Percentiles rank a stretch among this genome's conserved stretches.
phyloP scores from a whole-genome alignment of 2,329 filamentous ascomycete species.

The Rosellinia necatrix region DNA sequence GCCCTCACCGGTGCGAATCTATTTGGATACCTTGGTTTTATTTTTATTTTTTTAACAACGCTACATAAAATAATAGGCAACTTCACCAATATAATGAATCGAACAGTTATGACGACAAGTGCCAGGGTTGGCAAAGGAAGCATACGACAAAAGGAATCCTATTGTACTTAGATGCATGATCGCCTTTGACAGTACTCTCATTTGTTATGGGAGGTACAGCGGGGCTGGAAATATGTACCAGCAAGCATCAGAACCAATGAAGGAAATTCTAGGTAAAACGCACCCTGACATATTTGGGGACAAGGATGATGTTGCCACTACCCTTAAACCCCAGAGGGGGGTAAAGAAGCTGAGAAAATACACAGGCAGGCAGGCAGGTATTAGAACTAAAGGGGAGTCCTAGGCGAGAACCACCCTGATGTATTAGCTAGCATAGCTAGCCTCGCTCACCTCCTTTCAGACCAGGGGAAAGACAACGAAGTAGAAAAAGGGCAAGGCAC shows the following conservation, averaged over 20 bases:
- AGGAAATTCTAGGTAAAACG: not conserved
- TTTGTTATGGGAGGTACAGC: not conserved
- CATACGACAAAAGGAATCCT: not conserved
- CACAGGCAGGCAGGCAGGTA: not conserved
- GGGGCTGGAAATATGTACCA: not conserved
- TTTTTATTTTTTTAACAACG: not conserved
- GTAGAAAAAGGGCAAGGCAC: too few species aligned
- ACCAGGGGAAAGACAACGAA: too few species aligned
- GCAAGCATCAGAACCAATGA: not conserved
- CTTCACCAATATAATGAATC: not conserved
- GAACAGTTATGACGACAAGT: constrained; percentile 17
- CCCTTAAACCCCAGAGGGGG: not conserved
- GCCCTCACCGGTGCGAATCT: not conserved
- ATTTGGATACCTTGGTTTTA: not conserved
- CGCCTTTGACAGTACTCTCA: not conserved
- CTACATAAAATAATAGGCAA: too few species aligned
- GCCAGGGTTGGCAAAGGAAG: not conserved
- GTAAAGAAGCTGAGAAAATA: not conserved
- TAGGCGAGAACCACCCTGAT: too few species aligned
- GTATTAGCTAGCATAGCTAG: too few species aligned
- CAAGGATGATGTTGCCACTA: not conserved
- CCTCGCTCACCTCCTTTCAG: too few species aligned
- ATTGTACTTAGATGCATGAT: not conserved
- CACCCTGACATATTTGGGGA: not conserved
- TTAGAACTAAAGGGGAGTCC: too few species aligned